Conservation (phyloP, 352 stramenopile genomes). For the Globisporangium cystogenes region DNA sequence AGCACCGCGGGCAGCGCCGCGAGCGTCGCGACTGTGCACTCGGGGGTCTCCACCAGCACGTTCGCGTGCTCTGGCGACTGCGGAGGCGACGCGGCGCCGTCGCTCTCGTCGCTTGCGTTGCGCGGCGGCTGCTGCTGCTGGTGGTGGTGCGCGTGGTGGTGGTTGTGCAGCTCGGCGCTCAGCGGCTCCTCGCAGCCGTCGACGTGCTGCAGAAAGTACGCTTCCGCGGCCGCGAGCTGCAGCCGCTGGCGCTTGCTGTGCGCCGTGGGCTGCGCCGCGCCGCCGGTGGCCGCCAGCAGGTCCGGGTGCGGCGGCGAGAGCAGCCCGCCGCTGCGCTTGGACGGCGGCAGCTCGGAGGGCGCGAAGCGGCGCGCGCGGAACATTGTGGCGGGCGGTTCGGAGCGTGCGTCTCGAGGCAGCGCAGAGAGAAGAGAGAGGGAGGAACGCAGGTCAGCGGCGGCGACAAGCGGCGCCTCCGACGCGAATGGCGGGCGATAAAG, state of each 20-base stretch:
- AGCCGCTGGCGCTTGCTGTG: constrained; percentile 64
- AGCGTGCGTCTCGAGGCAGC: too few relatives aligned
- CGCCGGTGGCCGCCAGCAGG: constrained; percentile 15
- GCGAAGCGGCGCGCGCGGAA: constrained; percentile 67
- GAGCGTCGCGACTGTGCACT: constrained; percentile 45
- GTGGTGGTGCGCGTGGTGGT: constrained; percentile 1
- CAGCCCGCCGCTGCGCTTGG: constrained; percentile 50
- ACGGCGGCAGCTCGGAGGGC: constrained; percentile 37
- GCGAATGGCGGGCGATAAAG: too few relatives aligned
- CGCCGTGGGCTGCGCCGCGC: constrained; percentile 8
- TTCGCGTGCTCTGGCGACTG: constrained; percentile 6
- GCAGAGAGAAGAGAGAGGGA: too few relatives aligned
- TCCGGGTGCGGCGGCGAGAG: constrained; percentile 28
- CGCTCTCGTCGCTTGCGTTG: constrained; percentile 3
- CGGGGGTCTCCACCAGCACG: constrained; percentile 49
- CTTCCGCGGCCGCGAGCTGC: constrained; percentile 10
- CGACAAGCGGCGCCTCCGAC: too few relatives aligned
- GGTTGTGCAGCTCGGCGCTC: constrained; percentile 1
- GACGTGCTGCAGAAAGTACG: neutral
- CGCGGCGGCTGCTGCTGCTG: constrained; percentile 1
- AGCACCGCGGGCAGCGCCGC: constrained; percentile 32
- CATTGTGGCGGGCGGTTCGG: too few relatives aligned
- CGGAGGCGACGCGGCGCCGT: neutral
- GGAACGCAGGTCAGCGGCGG: too few relatives aligned
- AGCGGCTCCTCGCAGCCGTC: neutral